These are phyloP conservation scores for Botrytis porri DNA, from an alignment of 2,329 filamentous ascomycete species.

Conservation along the genomic window DNA sequence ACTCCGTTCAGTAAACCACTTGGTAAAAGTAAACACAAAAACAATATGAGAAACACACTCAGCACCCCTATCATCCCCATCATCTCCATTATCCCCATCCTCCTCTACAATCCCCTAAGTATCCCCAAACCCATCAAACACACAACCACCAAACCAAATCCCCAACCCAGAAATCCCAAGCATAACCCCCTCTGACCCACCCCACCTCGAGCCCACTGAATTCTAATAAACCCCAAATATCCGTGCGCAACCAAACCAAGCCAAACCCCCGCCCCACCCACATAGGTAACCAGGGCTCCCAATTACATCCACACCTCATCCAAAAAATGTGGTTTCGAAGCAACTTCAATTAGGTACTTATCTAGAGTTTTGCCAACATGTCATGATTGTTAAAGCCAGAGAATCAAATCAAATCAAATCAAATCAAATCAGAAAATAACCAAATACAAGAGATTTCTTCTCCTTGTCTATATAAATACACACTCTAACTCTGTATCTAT, in stretches of 20 bases:
- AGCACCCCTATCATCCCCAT: no score
- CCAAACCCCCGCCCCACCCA: not conserved
- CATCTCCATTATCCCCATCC: no score
- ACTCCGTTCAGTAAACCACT: not conserved
- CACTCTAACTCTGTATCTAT: not conserved
- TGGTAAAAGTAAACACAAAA: not conserved
- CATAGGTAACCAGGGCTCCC: no score
- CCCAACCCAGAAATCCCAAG: no score
- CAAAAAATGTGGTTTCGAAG: no score
- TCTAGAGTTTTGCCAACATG: not conserved
- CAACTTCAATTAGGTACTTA: not conserved
- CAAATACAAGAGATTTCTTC: not conserved
- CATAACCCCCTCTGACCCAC: no score
- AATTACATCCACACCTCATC: no score
- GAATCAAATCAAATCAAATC: not conserved
- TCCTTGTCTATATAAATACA: not conserved
- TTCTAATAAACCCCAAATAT: no score
- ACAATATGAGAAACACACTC: not conserved
- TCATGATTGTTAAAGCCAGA: not conserved
- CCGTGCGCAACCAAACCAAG: not conserved
- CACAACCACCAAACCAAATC: no score
- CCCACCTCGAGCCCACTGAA: no score
- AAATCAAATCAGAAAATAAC: not conserved
- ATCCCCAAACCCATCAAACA: not conserved
- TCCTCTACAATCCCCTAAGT: not conserved